Evolutionary conservation across 345 rosid genomes (phyloP).

Genomic region (Bruguiera gymnorhiza): DNA sequence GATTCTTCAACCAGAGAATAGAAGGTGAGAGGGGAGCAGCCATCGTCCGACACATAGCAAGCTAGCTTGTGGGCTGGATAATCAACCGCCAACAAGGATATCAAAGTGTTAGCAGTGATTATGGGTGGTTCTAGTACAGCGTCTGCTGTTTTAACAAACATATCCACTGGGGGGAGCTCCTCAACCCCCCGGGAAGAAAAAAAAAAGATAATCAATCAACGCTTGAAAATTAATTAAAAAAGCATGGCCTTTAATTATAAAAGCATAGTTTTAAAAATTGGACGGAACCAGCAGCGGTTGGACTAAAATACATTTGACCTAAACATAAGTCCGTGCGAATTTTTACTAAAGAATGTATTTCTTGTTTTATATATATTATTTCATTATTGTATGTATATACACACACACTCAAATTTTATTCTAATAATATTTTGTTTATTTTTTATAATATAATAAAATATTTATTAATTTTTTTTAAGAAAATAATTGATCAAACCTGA

Average conservation of each 20-base stretch:
- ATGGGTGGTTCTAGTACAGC: slow-evolving; percentile 42
- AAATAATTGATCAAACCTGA: no score
- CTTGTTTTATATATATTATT: no score
- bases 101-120: slow-evolving; percentile 45
- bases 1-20: slow-evolving; percentile 58
- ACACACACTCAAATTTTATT: no score
- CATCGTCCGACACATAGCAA: slow-evolving; percentile 54
- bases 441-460: no score
- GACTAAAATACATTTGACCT: no score
- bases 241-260: background rate
- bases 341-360: no score
- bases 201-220: background rate
- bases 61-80: slow-evolving; percentile 52
- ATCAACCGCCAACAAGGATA: slow-evolving; percentile 52
- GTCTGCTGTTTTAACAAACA: slow-evolving; percentile 55
- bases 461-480: no score
- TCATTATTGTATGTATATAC: no score
- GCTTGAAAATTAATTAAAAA: background rate
- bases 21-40: slow-evolving; percentile 56
- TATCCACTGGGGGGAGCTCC: slow-evolving; percentile 57
- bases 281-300: no score
- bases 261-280: no score
- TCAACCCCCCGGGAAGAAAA: slow-evolving; percentile 16
- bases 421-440: no score
- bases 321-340: no score